Evolutionary conservation across 1,284 basidiomycete species (phyloP).

Genomic region (Paramarasmius palmivorus): DNA sequence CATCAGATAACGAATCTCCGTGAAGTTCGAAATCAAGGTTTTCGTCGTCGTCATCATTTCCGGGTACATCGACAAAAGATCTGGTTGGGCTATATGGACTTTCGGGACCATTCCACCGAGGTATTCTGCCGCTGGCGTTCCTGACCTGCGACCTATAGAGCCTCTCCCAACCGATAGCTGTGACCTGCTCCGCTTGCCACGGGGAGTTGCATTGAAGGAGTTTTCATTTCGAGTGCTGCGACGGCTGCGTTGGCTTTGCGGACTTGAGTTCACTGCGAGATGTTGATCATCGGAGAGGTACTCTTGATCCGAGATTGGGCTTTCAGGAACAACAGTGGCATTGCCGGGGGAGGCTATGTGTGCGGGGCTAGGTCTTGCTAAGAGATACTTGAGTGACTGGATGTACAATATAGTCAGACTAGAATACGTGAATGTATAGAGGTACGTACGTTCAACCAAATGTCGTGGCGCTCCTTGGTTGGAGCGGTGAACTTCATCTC

Average conservation of each 20-base stretch:
- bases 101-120: slow-evolving; percentile 68
- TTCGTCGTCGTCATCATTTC: slow-evolving; percentile 45
- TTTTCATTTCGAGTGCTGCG: slow-evolving; percentile 58
- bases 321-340: slow-evolving; percentile 43
- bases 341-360: slow-evolving; percentile 45
- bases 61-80: slow-evolving; percentile 64
- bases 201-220: slow-evolving; percentile 72
- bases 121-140: slow-evolving; percentile 89
- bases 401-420: slow-evolving; percentile 10
- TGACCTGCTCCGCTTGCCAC: slow-evolving; percentile 73
- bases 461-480: slow-evolving; percentile 92
- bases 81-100: slow-evolving; percentile 68
- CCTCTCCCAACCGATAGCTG: slow-evolving; percentile 65
- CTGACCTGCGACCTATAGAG: slow-evolving; percentile 80
- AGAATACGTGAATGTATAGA: neutral
- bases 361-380: slow-evolving; percentile 64
- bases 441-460: slow-evolving; percentile 84
- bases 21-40: slow-evolving; percentile 85
- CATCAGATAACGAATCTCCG: slow-evolving; percentile 73
- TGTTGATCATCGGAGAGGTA: slow-evolving; percentile 54
- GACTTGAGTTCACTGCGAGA: slow-evolving; percentile 52
- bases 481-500: slow-evolving; percentile 98
- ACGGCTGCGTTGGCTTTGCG: slow-evolving; percentile 68
- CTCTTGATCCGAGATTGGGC: slow-evolving; percentile 53
- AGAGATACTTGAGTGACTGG: slow-evolving; percentile 83